Base-by-base conservation (phyloP, 306 rosid species). In the Lupinus albus region DNA sequence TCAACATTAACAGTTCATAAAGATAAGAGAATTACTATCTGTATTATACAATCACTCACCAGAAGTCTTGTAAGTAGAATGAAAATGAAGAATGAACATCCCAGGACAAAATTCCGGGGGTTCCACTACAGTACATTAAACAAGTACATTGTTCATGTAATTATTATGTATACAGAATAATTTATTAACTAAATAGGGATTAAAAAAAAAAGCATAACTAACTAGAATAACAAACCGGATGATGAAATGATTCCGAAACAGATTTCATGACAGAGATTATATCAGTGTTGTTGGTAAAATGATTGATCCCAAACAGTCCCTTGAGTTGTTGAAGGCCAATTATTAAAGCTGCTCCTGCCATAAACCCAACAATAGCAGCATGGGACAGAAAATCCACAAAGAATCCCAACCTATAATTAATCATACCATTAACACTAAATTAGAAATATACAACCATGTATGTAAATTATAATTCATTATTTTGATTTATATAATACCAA, bases 291-390 rank as follows among this genome's bases (percentile, higher is more conserved):
- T 38, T 80, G 0, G 87, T 79, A 68, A 85, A 85, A 62, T 81
- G 79, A 61, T 35, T 10, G 67, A 85, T 64, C 3, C 91, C 91
- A 57, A 85, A 65, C 4, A 83, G 72, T 59, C 87, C 87, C 71
- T 81, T 81, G 16, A 84, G 77, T 42, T 81, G 88, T 45, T 84
- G 88, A 72, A 84, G 86, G 10, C 85, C 82, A 61, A 81, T 84
- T 8, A 81, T 73, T 20, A 81, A 72, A 72, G 88, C 88, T 17
- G 88, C 85, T 47, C 88, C 83, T 1, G 74, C 85, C 71, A 72
- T 54, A 57, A 83, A 83, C 48, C 87, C 87, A 44, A 80, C 78
- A 2, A 68, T 47, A 21, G 86, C 79, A 38, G 86, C 86, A 68
- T 82, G 86, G 4, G 86, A 82, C 4, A 80, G 79, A 68, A 83